A percentile compares a stretch with the other conserved stretches of the same genome.
These are phyloP conservation scores for Candolleomyces efflorescens DNA, from an alignment of 768 basidiomycete genomes.

Conservation along the genomic window DNA sequence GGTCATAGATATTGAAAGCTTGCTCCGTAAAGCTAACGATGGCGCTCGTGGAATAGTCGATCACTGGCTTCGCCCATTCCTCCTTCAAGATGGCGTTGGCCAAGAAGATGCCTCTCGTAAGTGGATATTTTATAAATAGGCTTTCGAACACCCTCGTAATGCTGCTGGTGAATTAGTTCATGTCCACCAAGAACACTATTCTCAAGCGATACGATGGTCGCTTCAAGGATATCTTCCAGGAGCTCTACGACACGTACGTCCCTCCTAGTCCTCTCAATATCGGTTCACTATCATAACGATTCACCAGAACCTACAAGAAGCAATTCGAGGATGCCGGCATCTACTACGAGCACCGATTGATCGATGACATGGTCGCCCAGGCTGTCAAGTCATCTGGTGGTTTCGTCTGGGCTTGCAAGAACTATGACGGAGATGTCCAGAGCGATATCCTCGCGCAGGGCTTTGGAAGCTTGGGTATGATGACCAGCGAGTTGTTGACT, in stretches of 20 bases:
- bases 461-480: conserved; percentile 96
- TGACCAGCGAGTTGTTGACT: conserved; percentile 94
- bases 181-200: conserved; percentile 99
- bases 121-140: neutral
- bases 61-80: conserved; percentile 92
- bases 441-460: conserved; percentile 96
- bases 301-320: conserved; percentile 57
- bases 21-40: neutral
- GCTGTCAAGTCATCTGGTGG: conserved; percentile 95
- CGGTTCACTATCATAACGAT: neutral
- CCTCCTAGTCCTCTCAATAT: neutral
- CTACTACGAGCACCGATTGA: conserved; percentile 95
- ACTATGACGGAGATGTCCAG: conserved; percentile 85
- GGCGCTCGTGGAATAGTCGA: conserved; percentile 49
- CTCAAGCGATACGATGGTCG: conserved; percentile 97
- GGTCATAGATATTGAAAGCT: neutral
- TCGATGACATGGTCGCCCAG: conserved; percentile 98
- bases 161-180: conserved; percentile 50
- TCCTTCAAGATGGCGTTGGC: conserved; percentile 94
- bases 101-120: conserved; percentile 72
- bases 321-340: conserved; percentile 67
- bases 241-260: conserved; percentile 76
- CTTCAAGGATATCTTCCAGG: conserved; percentile 99
- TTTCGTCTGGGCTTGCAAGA: conserved; percentile 74
- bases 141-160: neutral